phyloP scores from a whole-genome alignment of 768 basidiomycete species.

The Trametopsis cervina region DNA sequence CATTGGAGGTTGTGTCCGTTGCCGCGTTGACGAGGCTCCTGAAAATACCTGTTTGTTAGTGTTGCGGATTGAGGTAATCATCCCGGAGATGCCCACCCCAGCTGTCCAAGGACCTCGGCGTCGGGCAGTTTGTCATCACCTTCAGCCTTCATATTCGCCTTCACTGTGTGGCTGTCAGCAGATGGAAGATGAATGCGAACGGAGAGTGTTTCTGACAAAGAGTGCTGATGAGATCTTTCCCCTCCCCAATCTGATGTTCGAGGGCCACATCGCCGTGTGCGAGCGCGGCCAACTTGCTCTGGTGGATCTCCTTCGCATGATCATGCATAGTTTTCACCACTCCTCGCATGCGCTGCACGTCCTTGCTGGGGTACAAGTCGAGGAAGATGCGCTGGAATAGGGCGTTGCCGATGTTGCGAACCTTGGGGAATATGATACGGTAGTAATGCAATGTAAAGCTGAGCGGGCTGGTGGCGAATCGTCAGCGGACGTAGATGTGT shows the following conservation, averaged over 20 bases:
- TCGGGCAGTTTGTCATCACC: slow-evolving; percentile 19
- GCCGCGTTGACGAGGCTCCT: slow-evolving; percentile 22
- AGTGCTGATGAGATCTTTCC: slow-evolving; percentile 40
- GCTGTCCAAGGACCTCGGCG: slow-evolving; percentile 34
- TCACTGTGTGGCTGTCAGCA: slow-evolving; percentile 23
- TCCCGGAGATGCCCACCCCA: slow-evolving; percentile 25
- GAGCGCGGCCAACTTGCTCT: slow-evolving; percentile 30
- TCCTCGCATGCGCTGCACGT: slow-evolving; percentile 26
- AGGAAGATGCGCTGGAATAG: slow-evolving; percentile 27
- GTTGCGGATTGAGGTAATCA: too few species aligned
- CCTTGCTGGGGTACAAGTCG: slow-evolving; percentile 26
- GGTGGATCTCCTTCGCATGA: slow-evolving; percentile 30
- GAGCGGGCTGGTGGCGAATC: slow-evolving; percentile 15
- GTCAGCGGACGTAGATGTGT: too few species aligned
- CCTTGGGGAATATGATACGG: slow-evolving; percentile 8
- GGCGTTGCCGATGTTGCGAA: slow-evolving; percentile 13
- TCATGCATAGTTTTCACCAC: slow-evolving; percentile 30
- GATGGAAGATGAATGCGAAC: neutral
- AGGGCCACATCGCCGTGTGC: slow-evolving; percentile 28
- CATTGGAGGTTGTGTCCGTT: slow-evolving; percentile 21
- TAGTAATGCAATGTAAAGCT: neutral
- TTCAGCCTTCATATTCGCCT: slow-evolving; percentile 30
- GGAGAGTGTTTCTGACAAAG: slow-evolving; percentile 30
- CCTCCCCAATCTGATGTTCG: slow-evolving; percentile 26
- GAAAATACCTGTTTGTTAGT: too few species aligned